Percentiles rank a stretch among this genome's conserved stretches.
Conservation (phyloP, 441 rosid genomes). For the Lagerstroemia fauriei region DNA sequence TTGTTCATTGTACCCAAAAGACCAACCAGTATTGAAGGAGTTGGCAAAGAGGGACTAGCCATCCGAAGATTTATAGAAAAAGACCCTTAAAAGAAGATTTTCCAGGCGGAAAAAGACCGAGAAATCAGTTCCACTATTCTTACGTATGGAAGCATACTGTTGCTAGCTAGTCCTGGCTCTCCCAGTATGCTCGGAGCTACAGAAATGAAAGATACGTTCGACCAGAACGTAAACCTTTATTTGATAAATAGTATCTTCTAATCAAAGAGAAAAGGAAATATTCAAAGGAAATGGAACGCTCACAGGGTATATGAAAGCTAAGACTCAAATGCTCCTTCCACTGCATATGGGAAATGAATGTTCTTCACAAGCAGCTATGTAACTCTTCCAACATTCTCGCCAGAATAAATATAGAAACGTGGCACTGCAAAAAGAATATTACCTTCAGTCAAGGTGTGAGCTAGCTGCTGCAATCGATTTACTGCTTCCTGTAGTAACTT, state of each 20-base stretch:
- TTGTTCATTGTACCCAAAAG: neutral
- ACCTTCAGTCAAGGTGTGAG: neutral
- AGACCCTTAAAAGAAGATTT: neutral
- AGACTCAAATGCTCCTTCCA: neutral
- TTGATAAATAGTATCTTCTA: neutral
- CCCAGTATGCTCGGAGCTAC: neutral
- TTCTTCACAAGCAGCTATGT: neutral
- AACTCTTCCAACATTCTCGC: neutral
- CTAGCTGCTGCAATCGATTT: neutral
- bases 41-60: neutral
- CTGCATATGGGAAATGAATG: neutral
- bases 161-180: neutral
- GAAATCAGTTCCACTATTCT: neutral
- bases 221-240: neutral
- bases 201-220: neutral
- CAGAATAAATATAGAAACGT: neutral
- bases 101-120: neutral
- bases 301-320: constrained; percentile 4
- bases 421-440: neutral
- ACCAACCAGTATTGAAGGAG: neutral
- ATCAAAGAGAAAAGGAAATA: neutral
- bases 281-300: neutral
- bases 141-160: neutral
- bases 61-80: neutral
- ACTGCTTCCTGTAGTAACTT: no score